Evolutionary conservation across 2,329 filamentous ascomycete genomes (phyloP), one percentile per base, ranked within the genome.

Genomic region (Akanthomyces lecanii): DNA sequence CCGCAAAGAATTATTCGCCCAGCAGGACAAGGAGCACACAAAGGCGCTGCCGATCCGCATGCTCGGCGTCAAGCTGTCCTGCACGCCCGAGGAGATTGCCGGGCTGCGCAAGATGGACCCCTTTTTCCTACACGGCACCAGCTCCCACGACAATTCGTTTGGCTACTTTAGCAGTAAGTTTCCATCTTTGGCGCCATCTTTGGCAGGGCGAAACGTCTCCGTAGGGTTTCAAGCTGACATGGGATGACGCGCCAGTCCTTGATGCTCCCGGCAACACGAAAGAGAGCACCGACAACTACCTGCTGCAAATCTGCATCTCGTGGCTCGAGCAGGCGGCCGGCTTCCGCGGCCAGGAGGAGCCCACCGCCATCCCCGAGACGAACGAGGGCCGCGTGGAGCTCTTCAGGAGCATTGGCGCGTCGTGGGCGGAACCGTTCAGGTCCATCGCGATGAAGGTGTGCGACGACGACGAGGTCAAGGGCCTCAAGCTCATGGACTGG

Each of bases 61-160:
- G 52, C 71, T 85, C 2, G 82, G 83, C 2, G 73, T 78, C 11
- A 80, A 77, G 48, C 67, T 79, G 7, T 66, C 75, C 0, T 76
- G 81, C 40, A 73, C 76, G 0, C 70, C 74, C 0, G 72, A 76
- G 18, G 71, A 82, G 45, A 75, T 81, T 21, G 69, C 71, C 1
- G 75, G 77, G 0, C 73, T 84, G 3, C 73, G 74, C 6, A 72
- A 72, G 1, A 75, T 85, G 0, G 83, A 86, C 60, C 79, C 83
- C 0, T 82, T 79, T 48, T 82, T 85, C 56, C 76, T 85, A 23
- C 82, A 85, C 57, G 83, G 83, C 58, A 52, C 58, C 0, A 77
- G 78, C 0, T 77, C 84, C 44, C 82, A 83, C 30, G 80, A 82
- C 4, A 76, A 82, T 48, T 76, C 77, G 0, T 86, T 81, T 67